These are phyloP conservation scores for Tetratostichococcus sp. DNA, from an alignment of 139 green algal genomes.

Conservation along the genomic window DNA sequence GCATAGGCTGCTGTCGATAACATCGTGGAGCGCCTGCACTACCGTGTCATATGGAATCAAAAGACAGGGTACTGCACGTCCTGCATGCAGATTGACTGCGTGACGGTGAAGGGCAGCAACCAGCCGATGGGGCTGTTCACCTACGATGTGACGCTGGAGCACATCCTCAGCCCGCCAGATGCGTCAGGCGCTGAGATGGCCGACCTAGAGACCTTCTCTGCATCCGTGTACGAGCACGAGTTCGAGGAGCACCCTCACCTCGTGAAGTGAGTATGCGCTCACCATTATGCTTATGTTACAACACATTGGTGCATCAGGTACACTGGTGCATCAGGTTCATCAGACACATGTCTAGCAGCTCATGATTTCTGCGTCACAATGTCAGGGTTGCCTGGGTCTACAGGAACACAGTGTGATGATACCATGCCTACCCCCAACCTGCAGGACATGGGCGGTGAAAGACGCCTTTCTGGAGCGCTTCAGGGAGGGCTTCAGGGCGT, in stretches of 20 bases:
- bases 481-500: constrained; percentile 37
- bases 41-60: no score
- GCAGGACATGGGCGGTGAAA: constrained; percentile 43
- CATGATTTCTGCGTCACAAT: no score
- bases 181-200: constrained; percentile 10
- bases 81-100: constrained; percentile 73
- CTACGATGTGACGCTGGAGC: constrained; percentile 52
- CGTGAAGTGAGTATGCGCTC: not conserved
- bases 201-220: constrained; percentile 20
- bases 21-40: no score
- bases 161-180: constrained; percentile 11
- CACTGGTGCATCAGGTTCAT: no score
- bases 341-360: no score
- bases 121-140: constrained; percentile 79
- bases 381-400: no score
- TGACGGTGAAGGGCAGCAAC: constrained; percentile 89
- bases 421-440: no score
- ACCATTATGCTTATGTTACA: no score
- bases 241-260: constrained; percentile 81
- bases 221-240: constrained; percentile 47
- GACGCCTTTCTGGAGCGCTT: constrained; percentile 60
- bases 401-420: no score
- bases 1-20: no score
- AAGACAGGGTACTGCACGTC: no score
- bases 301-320: no score